Evolutionary conservation across 441 rosid species (phyloP), one percentile per base, ranked within the genome.

Genomic region (Cnidoscolus chayamansa): DNA sequence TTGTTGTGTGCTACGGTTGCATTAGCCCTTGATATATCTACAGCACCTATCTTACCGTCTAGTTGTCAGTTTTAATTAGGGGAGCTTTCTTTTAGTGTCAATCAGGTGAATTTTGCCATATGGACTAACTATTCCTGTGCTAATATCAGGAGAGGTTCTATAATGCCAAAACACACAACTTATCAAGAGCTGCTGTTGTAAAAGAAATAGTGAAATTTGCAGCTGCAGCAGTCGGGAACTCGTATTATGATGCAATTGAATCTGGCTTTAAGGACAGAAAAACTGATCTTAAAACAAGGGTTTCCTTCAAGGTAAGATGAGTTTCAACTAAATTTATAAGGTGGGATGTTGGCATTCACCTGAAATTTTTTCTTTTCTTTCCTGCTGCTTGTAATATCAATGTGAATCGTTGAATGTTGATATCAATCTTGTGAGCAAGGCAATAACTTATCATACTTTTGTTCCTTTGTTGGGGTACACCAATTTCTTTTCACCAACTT

Each of bases 241-340:
- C 91, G 4, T 85, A 79, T 68, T 70, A 55, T 6, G 72, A 82
- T 45, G 76, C 74, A 4, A 73, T 94, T 17, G 76, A 82, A 80
- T 78, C 91, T 10, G 97, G 92, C 13, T 89, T 94, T 54, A 79
- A 35, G 35, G 75, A 86, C 74, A 77, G 76, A 11, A 74, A 74
- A 49, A 86, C 93, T 11, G 96, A 91, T 83, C 87, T 76, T 37
- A 76, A 83, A 67, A 89, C 96, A 31, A 83, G 91, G 74, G 83
- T 91, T 69, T 90, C 97, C 56, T 94, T 94, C 84, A 90, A 85
- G 96, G 96, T 94, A 72, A 55, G 72, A 49, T 37, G 17, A n/a
- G 40, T 12, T n/a, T n/a, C 31, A n/a, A 6, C 35, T 40, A 10
- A 1, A 2, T 63, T 15, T 20, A 48, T 12, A 17, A 37, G 16